Percentiles rank a stretch among this genome's conserved stretches.
Conservation (phyloP, 305 asterid genomes). For the Solanum hybrid region DNA sequence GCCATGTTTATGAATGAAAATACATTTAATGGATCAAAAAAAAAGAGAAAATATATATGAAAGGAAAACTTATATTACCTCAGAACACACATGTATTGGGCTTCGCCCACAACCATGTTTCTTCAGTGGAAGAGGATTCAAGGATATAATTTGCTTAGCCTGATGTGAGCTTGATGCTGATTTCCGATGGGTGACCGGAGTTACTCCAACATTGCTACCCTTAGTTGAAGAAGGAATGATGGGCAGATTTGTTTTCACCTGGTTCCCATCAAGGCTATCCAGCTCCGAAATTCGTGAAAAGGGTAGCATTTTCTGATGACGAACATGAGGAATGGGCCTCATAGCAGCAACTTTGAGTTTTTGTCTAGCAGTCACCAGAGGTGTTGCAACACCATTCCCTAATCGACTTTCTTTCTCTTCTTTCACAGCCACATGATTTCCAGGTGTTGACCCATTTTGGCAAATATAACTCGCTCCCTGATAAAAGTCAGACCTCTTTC, state of each 20-base stretch:
- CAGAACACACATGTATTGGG: constrained; percentile 85
- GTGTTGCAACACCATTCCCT: constrained; percentile 35
- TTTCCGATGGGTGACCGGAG: constrained; percentile 59
- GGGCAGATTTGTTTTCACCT: constrained; percentile 46
- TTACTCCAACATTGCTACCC: constrained; percentile 40
- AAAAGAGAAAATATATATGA: not conserved
- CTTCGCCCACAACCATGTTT: constrained; percentile 94
- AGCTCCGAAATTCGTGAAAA: constrained; percentile 50
- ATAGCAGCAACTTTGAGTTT: constrained; percentile 63
- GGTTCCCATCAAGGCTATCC: constrained; percentile 50
- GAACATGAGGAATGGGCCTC: constrained; percentile 92
- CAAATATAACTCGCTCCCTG: constrained; percentile 25
- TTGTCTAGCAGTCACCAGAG: constrained; percentile 33
- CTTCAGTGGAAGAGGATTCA: constrained; percentile 93
- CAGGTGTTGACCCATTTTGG: constrained; percentile 26
- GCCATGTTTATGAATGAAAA: not conserved
- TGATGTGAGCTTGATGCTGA: constrained; percentile 55
- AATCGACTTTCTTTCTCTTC: constrained; percentile 27
- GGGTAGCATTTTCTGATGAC: constrained; percentile 93
- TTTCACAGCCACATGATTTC: constrained; percentile 21
- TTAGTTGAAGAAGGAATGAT: constrained; percentile 43
- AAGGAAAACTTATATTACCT: constrained; percentile 36
- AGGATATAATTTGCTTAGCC: constrained; percentile 79
- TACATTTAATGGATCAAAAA: not conserved
- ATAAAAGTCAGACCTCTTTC: constrained; percentile 44